A percentile compares a stretch with the other conserved stretches of the same genome.
These are phyloP conservation scores for Candida mesenterica DNA, from an alignment of 1,139 yeast species.

Conservation along the genomic window DNA sequence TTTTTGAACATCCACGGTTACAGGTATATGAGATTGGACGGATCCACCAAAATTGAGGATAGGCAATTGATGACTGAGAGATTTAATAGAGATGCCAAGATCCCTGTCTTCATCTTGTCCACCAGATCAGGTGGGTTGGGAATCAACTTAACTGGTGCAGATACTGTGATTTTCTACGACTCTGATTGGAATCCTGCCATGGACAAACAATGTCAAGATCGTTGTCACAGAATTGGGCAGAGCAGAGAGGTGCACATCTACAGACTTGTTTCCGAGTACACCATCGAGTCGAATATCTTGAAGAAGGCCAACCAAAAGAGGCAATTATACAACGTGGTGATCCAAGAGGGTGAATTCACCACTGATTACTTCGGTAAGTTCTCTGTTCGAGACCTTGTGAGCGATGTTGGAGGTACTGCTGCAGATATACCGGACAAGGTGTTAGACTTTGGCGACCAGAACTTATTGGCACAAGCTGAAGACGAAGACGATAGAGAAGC, in stretches of 20 bases:
- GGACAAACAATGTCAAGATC: constrained; percentile 99
- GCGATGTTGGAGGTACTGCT: constrained; percentile 49
- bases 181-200: constrained; percentile 99
- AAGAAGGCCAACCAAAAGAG: constrained; percentile 94
- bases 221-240: constrained; percentile 99
- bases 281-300: constrained; percentile 93
- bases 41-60: constrained; percentile 96
- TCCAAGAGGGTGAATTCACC: constrained; percentile 97
- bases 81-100: constrained; percentile 80
- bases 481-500: constrained; percentile 96
- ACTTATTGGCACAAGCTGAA: constrained; percentile 85
- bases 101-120: constrained; percentile 89
- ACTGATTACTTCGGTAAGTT: constrained; percentile 92
- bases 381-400: constrained; percentile 84
- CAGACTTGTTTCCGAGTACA: constrained; percentile 92
- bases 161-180: constrained; percentile 97
- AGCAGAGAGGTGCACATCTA: constrained; percentile 97
- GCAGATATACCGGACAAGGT: constrained; percentile 38
- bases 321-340: constrained; percentile 91
- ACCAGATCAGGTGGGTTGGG: constrained; percentile 98
- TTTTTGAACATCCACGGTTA: constrained; percentile 94
- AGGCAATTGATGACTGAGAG: constrained; percentile 92
- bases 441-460: constrained; percentile 52
- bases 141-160: constrained; percentile 96
- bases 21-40: constrained; percentile 91